Conservation (phyloP, 257 asterid species). For the Ajuga chamaepitys region DNA sequence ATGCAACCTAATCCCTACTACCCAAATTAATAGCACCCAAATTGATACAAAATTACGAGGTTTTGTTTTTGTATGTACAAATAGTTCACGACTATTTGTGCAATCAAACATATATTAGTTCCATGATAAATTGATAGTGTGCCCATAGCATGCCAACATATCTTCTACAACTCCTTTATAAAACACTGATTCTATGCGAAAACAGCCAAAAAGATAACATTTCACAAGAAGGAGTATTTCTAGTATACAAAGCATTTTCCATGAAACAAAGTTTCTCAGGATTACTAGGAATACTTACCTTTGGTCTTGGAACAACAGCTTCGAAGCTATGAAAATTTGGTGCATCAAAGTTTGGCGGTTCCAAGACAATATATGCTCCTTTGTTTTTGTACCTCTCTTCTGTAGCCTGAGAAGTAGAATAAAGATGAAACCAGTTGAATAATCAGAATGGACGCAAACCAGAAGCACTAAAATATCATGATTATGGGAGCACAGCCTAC, state of each 20-base stretch:
- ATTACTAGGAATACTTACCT: constrained; percentile 36
- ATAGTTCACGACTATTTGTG: too few species aligned
- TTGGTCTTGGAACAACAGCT: constrained; percentile 90
- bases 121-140: neutral
- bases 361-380: constrained; percentile 83
- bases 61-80: too few species aligned
- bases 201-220: neutral
- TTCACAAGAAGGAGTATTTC: neutral
- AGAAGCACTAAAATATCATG: constrained; percentile 1
- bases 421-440: constrained; percentile 9
- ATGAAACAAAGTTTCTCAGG: neutral
- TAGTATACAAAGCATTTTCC: neutral
- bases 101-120: constrained; percentile 4
- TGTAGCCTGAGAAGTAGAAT: constrained; percentile 57
- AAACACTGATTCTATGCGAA: neutral
- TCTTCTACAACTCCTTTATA: neutral
- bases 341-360: constrained; percentile 66
- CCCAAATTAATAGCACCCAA: too few species aligned
- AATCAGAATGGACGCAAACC: too few species aligned
- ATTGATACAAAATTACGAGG: too few species aligned
- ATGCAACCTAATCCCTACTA: too few species aligned
- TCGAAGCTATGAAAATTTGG: constrained; percentile 75
- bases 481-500: neutral
- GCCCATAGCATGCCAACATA: neutral
- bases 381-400: constrained; percentile 79